These are phyloP conservation scores for Xylaria sp. DNA, from an alignment of 2,329 filamentous ascomycete genomes.

Conservation along the genomic window DNA sequence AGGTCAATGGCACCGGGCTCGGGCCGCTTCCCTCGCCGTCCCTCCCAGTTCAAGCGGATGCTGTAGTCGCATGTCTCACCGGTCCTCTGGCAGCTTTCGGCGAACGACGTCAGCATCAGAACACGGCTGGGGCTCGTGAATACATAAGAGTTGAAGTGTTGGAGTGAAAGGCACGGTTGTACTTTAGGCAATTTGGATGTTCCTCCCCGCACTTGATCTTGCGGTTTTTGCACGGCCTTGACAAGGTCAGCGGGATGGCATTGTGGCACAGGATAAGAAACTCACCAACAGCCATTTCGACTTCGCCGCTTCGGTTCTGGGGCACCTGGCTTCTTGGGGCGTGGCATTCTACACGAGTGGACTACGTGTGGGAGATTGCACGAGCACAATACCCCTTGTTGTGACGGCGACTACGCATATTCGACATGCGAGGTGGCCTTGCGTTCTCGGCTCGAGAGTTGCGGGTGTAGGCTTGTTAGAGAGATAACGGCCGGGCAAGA, in stretches of 20 bases:
- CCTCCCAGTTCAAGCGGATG: constrained; percentile 80
- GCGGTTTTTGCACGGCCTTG: constrained; percentile 76
- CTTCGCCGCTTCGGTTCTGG: constrained; percentile 49
- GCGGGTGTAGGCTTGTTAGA: constrained; percentile 15
- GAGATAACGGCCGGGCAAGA: constrained; percentile 23
- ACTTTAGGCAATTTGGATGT: constrained; percentile 71
- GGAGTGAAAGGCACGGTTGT: constrained; percentile 22
- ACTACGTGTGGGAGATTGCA: constrained; percentile 35
- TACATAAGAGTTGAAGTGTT: constrained; percentile 3
- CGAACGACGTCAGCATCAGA: constrained; percentile 19
- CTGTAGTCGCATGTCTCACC: constrained; percentile 79
- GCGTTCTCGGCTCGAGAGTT: constrained; percentile 23
- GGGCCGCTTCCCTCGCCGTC: constrained; percentile 63
- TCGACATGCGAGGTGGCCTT: constrained; percentile 26
- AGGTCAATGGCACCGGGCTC: constrained; percentile 41
- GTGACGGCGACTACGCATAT: constrained; percentile 34
- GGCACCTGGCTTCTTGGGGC: constrained; percentile 46
- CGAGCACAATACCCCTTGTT: constrained; percentile 36
- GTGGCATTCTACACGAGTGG: constrained; percentile 43
- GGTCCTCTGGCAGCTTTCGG: constrained; percentile 63
- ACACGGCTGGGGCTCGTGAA: constrained; percentile 5
- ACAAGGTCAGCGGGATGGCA: constrained; percentile 22
- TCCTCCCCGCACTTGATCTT: constrained; percentile 84
- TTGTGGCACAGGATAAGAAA: constrained; percentile 10
- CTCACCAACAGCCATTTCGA: constrained; percentile 51